phyloP scores from a whole-genome alignment of 371 early-diverging fungal species.

The Umbelopsis sp. region DNA sequence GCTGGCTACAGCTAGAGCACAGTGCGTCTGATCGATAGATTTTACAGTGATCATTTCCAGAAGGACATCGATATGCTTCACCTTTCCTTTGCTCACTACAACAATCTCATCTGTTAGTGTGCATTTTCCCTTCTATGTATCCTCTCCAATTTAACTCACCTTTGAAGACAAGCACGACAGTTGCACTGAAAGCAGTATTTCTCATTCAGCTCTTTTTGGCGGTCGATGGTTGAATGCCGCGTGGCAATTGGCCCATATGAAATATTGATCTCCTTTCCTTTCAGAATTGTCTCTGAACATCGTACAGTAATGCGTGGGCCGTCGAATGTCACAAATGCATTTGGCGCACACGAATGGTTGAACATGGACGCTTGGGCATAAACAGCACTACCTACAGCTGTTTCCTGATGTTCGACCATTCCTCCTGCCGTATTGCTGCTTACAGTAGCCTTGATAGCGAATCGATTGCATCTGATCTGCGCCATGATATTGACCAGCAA shows the following conservation, averaged over 20 bases:
- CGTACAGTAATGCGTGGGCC: not conserved
- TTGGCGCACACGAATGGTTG: conserved; percentile 41
- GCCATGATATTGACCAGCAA: conserved; percentile 25
- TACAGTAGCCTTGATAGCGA: conserved; percentile 28
- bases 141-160: conserved; percentile 15
- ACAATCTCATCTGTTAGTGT: not conserved
- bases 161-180: conserved; percentile 28
- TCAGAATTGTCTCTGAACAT: not conserved
- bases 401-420: conserved; percentile 2
- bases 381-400: conserved; percentile 29
- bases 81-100: not conserved
- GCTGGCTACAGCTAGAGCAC: conserved; percentile 24
- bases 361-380: conserved; percentile 37
- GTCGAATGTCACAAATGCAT: conserved; percentile 34
- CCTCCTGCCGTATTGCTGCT: not conserved
- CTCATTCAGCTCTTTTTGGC: conserved; percentile 24
- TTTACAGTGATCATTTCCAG: conserved; percentile 21
- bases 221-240: conserved; percentile 9
- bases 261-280: conserved; percentile 25
- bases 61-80: not conserved
- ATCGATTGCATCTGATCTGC: conserved; percentile 39
- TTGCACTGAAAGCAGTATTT: conserved; percentile 38
- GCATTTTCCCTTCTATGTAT: not conserved
- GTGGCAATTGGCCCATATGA: conserved; percentile 41
- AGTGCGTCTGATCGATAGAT: conserved; percentile 18